Evolutionary conservation across 2,329 filamentous ascomycete genomes (phyloP), one percentile per base, ranked within the genome.

Genomic region (Aspergillus pseudoviridinutans): DNA sequence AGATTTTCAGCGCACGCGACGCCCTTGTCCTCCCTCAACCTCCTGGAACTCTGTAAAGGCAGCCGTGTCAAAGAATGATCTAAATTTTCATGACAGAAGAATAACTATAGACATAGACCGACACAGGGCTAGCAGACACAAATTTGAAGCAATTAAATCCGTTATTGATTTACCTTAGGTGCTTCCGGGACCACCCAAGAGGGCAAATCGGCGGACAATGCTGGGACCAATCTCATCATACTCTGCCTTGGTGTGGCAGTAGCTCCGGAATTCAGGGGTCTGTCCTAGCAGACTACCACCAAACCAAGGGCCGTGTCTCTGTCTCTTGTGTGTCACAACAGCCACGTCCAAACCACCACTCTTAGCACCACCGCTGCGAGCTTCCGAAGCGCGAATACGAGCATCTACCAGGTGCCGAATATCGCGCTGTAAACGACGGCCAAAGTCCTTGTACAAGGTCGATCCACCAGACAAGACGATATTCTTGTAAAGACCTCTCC

Each of bases 401-500:
- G 88, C 91, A 71, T 99, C 94, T 46, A 97, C 94, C 58, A 99
- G 79, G 72, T 97, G 91, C 78, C 94, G 91, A 72, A 99, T 99
- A 72, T 99, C 95, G 72, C 94, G 87, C 79, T 99, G 95, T 80
- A 99, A 82, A 73, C 94, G 87, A 65, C 94, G 87, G 27, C 94
- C 94, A 77, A 99, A 99, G 78, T 99, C 92, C 79, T 97, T 97
- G 85, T 97, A 99, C 61, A 99, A 81, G 24, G 94, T 99, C 66
- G 92, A 97, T 68, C 94, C 94, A 73, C 94, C 94, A 3, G 93
- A 97, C 41, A 99, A 83, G 38, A 99, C 94, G 78, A 99, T 99
- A 79, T 99, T 99, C 86, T 99, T 99, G 85, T 99, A 99, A 41
- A 99, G 83, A 46, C 94, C 94, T 78, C 94, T 87, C 71, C 94